Evolutionary conservation across 2,329 filamentous ascomycete genomes (phyloP).

Genomic region (Penicillium thymicola): DNA sequence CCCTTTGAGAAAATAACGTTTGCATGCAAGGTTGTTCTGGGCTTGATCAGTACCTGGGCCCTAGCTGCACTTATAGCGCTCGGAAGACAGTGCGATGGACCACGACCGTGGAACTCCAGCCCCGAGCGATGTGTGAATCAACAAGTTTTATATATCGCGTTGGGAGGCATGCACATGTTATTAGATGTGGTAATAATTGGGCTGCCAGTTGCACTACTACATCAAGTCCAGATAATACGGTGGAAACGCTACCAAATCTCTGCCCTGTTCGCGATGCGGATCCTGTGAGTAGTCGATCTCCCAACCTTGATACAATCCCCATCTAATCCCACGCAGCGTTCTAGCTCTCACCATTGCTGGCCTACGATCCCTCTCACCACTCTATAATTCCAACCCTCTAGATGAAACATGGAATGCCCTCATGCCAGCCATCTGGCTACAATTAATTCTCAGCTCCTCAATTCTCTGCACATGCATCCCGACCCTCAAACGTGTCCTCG

Average conservation of each 20-base stretch:
- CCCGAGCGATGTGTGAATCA: constrained; percentile 7
- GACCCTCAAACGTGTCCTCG: constrained; percentile 9
- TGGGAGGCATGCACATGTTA: constrained; percentile 2
- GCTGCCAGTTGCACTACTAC: constrained; percentile 4
- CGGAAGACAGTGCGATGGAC: constrained; percentile 6
- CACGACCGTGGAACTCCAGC: constrained; percentile 3
- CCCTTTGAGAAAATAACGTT: constrained; percentile 4
- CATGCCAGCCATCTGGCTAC: constrained; percentile 12
- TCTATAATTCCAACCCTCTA: background rate
- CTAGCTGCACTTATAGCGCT: constrained; percentile 6
- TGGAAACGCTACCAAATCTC: constrained; percentile 10
- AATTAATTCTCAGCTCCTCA: constrained; percentile 7
- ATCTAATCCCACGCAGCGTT: constrained; percentile 4
- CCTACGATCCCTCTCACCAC: constrained; percentile 1
- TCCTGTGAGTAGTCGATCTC: constrained; percentile 2
- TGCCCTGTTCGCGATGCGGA: constrained; percentile 8
- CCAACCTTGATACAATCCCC: background rate
- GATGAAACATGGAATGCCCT: constrained; percentile 9
- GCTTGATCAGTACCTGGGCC: constrained; percentile 1
- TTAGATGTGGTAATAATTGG: constrained; percentile 8
- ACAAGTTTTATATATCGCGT: constrained; percentile 5
- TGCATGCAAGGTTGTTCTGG: constrained; percentile 5
- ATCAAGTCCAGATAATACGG: constrained; percentile 10
- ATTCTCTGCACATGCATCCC: constrained; percentile 12
- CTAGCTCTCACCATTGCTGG: constrained; percentile 8